These are phyloP conservation scores for Amphibolis antarctica DNA, from an alignment of 106 monocot genomes.

Conservation along the genomic window DNA sequence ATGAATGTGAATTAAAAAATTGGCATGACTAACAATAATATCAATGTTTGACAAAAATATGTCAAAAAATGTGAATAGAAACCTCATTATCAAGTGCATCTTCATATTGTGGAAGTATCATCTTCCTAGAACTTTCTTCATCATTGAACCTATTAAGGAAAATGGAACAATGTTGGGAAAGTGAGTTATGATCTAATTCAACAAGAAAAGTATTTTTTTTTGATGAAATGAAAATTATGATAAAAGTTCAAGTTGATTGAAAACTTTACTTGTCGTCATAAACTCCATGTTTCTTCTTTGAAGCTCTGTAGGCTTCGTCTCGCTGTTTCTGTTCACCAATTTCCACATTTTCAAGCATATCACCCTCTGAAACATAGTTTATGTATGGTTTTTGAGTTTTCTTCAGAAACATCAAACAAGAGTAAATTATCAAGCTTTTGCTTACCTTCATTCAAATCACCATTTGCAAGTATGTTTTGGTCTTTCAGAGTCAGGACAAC, in stretches of 20 bases:
- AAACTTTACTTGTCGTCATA: conserved; percentile 72
- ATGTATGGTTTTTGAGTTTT: neutral
- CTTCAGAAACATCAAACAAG: too few species aligned
- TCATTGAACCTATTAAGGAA: conserved; percentile 48
- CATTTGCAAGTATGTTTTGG: conserved; percentile 76
- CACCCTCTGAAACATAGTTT: conserved; percentile 31
- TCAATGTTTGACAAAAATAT: neutral
- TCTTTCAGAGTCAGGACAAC: conserved; percentile 96
- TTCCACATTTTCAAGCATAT: conserved; percentile 99
- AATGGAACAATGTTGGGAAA: neutral
- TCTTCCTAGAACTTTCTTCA: conserved; percentile 34
- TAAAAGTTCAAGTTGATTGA: neutral
- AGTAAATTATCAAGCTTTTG: neutral
- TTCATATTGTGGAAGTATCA: conserved; percentile 87
- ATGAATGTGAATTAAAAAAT: conserved; percentile 1
- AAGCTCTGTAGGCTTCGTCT: conserved; percentile 69
- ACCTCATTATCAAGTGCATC: conserved; percentile 78
- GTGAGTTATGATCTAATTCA: too few species aligned
- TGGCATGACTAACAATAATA: neutral
- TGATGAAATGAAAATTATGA: too few species aligned
- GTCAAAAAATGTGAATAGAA: neutral
- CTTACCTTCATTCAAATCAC: conserved; percentile 88
- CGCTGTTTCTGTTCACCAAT: conserved; percentile 93
- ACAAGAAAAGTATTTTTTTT: too few species aligned
- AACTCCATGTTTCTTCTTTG: conserved; percentile 61